A percentile compares a stretch with the other conserved stretches of the same genome.
Conservation (phyloP, 2,329 filamentous ascomycete genomes). For the Talaromyces sp. region DNA sequence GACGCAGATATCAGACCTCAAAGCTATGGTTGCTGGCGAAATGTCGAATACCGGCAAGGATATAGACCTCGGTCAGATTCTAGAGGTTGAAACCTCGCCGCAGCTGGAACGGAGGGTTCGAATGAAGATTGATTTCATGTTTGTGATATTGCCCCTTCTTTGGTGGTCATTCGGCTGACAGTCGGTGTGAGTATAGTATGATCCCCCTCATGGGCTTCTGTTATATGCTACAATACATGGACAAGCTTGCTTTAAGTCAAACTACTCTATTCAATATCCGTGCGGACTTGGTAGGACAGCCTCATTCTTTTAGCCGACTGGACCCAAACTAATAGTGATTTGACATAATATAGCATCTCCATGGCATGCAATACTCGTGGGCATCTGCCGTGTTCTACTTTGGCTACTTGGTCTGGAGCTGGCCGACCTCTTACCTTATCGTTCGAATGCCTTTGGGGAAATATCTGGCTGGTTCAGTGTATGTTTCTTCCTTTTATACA, state of each 20-base stretch:
- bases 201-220: slow-evolving; percentile 30
- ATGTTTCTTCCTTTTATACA: background rate
- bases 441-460: slow-evolving; percentile 11
- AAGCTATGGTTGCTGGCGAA: background rate
- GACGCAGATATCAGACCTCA: background rate
- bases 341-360: background rate
- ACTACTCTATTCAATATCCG: slow-evolving; percentile 28
- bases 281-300: slow-evolving; percentile 24
- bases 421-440: slow-evolving; percentile 5
- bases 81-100: slow-evolving; percentile 4
- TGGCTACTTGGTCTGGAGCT: slow-evolving; percentile 12
- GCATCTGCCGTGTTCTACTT: slow-evolving; percentile 13
- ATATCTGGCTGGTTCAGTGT: slow-evolving; percentile 11
- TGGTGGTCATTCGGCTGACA: background rate
- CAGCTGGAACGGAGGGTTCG: slow-evolving; percentile 5
- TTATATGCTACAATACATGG: slow-evolving; percentile 32
- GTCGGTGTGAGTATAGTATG: slow-evolving; percentile 9
- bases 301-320: background rate
- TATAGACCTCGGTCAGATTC: slow-evolving; percentile 10
- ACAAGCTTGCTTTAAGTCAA: slow-evolving; percentile 32
- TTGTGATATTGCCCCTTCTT: background rate
- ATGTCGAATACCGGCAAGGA: background rate
- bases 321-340: background rate
- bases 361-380: slow-evolving; percentile 13
- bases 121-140: slow-evolving; percentile 13